Evolutionary conservation across 257 asterid species (phyloP).

Genomic region (Lavandula angustifolia): DNA sequence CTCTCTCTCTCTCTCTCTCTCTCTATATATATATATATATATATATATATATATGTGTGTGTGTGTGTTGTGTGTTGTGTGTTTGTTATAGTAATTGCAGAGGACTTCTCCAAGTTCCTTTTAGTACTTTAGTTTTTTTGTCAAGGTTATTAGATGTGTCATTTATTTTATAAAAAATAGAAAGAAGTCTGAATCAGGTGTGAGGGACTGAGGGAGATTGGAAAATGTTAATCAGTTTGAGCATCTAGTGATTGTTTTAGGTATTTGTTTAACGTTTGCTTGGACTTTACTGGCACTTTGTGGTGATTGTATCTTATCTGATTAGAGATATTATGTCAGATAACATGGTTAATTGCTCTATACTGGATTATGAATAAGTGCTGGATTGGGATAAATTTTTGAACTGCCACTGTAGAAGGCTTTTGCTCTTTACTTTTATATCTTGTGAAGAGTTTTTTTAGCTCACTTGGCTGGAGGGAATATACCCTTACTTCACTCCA

Average conservation of each 20-base stretch:
- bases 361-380: neutral
- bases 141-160: neutral
- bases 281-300: constrained; percentile 1
- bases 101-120: constrained; percentile 1
- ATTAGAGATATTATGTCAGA: neutral
- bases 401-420: neutral
- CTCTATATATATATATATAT: too few relatives aligned
- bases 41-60: too few relatives aligned
- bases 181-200: neutral
- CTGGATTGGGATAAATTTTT: constrained; percentile 4
- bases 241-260: neutral
- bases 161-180: neutral
- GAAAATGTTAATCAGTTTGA: neutral
- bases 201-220: neutral
- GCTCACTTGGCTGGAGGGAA: neutral
- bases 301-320: neutral
- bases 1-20: too few relatives aligned
- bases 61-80: too few relatives aligned
- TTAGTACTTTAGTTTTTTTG: too few relatives aligned
- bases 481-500: neutral
- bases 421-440: constrained; percentile 15
- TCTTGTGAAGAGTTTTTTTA: constrained; percentile 1
- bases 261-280: neutral
- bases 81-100: neutral
- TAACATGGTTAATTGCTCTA: neutral